Evolutionary conservation across 768 basidiomycete genomes (phyloP), one percentile per base, ranked within the genome.

Genomic region (Hericium alpestre): DNA sequence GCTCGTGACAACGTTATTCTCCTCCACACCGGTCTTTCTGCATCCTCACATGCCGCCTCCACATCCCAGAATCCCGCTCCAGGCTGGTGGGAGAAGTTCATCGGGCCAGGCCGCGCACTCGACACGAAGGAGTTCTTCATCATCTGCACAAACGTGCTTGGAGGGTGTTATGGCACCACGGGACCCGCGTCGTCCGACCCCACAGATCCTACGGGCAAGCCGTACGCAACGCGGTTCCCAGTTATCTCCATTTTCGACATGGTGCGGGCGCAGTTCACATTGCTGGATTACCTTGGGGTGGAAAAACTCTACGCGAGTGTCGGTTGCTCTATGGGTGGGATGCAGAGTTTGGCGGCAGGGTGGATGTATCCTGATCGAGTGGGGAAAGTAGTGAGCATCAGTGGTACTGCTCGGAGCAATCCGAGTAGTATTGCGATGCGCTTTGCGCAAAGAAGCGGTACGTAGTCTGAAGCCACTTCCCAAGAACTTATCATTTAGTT

Each of bases 21-120:
- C 12, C 79, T 99, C 11, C 94, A 97, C 65, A 99, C 96, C 0
- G 96, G 96, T 16, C 80, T 99, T 3, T 94, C 91, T 11, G 96
- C 94, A 0, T 94, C 92, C 1, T 96, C 93, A 0, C 96, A 99
- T 72, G 92, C 93, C 0, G 90, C 92, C 2, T 84, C 89, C 20
- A 93, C 93, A 0, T 65, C 75, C 3, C 69, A 74, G 3, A 99
- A 95, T 63, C 79, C 86, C 1, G 87, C 0, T 83, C 87, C 9
- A 95, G 96, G 4, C 32, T 99, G 96, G 96, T 99, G 96, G 96
- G 90, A 98, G 72, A 87, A 88, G 65, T 99, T 98, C 72, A 93
- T 99, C 62, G 96, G 96, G 0, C 93, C 95, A 4, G 91, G 91
- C 53, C 92, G 87, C 65, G 83, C 94, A 10, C 76, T 99, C 43